Evolutionary conservation across 2,329 filamentous ascomycete genomes (phyloP).

Genomic region (Trichothecium roseum): DNA sequence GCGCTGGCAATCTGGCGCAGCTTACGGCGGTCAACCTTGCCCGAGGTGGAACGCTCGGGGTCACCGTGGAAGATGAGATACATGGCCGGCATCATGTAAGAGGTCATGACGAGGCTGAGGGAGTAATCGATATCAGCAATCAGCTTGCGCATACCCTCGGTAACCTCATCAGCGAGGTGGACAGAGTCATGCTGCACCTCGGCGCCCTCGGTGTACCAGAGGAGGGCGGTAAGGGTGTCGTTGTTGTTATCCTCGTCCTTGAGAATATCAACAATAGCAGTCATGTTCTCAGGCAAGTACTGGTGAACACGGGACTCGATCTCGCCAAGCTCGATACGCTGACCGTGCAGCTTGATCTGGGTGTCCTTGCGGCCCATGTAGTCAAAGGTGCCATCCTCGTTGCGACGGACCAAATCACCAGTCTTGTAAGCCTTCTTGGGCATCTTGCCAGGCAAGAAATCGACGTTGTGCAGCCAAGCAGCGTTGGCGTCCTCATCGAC

Average conservation of each 20-base stretch:
- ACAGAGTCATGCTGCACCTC: not conserved
- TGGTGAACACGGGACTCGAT: slow-evolving; percentile 1
- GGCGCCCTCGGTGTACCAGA: slow-evolving; percentile 7
- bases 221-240: slow-evolving; percentile 5
- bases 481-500: not conserved
- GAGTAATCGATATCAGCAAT: slow-evolving; percentile 6
- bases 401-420: slow-evolving; percentile 3
- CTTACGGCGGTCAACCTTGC: slow-evolving; percentile 9
- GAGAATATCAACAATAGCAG: slow-evolving; percentile 4
- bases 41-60: slow-evolving; percentile 6
- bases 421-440: slow-evolving; percentile 1
- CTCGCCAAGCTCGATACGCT: slow-evolving; percentile 4
- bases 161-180: slow-evolving; percentile 1
- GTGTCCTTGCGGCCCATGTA: slow-evolving; percentile 3
- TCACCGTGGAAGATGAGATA: slow-evolving; percentile 7
- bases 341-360: slow-evolving; percentile 2
- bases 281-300: slow-evolving; percentile 1
- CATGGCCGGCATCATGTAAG: slow-evolving; percentile 8
- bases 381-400: slow-evolving; percentile 3
- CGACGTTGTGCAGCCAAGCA: slow-evolving; percentile 5
- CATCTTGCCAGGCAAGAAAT: slow-evolving; percentile 3
- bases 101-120: slow-evolving; percentile 4
- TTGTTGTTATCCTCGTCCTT: slow-evolving; percentile 4
- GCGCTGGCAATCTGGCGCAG: slow-evolving; percentile 19
- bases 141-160: slow-evolving; percentile 2